Base-by-base conservation (phyloP, 1,139 yeast species). In the Tardiomyces blankii region DNA sequence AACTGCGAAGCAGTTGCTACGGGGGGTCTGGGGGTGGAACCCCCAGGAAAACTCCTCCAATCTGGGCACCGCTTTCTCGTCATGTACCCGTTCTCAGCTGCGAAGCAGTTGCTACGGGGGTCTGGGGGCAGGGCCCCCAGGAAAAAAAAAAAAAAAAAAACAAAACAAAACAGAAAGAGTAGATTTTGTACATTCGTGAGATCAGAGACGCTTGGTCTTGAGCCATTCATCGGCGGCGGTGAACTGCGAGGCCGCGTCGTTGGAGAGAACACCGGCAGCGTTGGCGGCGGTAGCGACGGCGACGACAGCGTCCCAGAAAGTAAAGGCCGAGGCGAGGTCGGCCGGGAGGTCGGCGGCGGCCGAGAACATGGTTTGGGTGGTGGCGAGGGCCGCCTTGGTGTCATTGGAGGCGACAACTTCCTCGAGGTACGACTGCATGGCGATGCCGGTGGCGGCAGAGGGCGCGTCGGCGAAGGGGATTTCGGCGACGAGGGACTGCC, bases 401-500 rank as follows among this genome's bases (percentile, higher is more conserved):
- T 18, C 21, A 6, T 18, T 18, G 4, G 19, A 35, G 4, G 39
- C 6, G 12, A 56, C 44, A 9, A 56, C 46, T 38, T 62, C 60
- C 42, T 65, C 70, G 25, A 68, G 58, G 45, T 66, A 69, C 18
- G 60, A 54, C 51, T 63, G 67, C 41, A 63, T 59, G 7, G 68
- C 65, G 33, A 68, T 58, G 14, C 73, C 76, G 35, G 65, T 52
- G 16, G 65, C 64, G 13, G 65, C 63, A 49, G 63, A 65, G 27
- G 71, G 77, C 42, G 72, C 62, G 43, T 67, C 62, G 48, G 65
- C 72, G 56, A 85, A 87, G 7, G 96, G 96, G 42, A 82, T 57
- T 50, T 74, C 72, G 14, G 66, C 58, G 4, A 78, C 76, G 41
- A 86, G 63, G 13, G 66, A 52, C 48, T 70, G 65, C 95, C 95